Evolutionary conservation across 352 stramenopile species (phyloP).

Genomic region (Globisporangium barbulae): DNA sequence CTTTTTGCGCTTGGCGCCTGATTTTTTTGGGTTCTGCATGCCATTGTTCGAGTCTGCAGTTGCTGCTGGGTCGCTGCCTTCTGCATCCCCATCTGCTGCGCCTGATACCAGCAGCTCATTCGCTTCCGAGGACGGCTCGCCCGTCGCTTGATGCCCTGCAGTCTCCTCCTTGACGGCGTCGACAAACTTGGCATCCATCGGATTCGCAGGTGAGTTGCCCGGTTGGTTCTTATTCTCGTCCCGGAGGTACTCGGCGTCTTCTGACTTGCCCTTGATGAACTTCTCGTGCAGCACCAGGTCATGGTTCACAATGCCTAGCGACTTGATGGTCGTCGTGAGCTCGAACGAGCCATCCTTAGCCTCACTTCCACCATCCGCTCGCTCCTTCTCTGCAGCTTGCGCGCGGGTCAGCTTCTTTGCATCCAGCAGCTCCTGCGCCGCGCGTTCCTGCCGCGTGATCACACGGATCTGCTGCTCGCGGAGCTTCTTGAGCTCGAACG

Average conservation of each 20-base stretch:
- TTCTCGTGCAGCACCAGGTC: constrained; percentile 63
- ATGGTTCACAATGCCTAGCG: constrained; percentile 73
- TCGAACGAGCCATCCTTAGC: constrained; percentile 21
- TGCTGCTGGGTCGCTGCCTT: neutral
- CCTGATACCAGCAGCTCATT: neutral
- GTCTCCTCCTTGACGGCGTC: neutral
- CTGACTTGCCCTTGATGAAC: constrained; percentile 62
- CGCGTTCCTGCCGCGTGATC: constrained; percentile 41
- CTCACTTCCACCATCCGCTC: constrained; percentile 11
- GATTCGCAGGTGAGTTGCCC: neutral
- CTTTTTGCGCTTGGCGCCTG: constrained; percentile 10
- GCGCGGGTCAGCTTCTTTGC: constrained; percentile 30
- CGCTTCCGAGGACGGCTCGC: constrained; percentile 6
- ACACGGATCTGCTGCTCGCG: constrained; percentile 45
- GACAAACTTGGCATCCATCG: constrained; percentile 3
- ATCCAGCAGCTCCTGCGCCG: constrained; percentile 37
- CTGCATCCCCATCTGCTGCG: neutral
- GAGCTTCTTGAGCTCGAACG: constrained; percentile 59
- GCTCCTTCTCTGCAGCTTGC: constrained; percentile 21
- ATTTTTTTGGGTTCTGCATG: neutral
- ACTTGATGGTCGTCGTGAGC: constrained; percentile 38
- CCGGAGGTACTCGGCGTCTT: constrained; percentile 53
- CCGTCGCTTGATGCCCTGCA: neutral
- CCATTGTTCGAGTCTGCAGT: neutral
- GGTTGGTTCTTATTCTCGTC: constrained; percentile 25